Conservation (phyloP, 345 rosid genomes). For the Firmiana major region DNA sequence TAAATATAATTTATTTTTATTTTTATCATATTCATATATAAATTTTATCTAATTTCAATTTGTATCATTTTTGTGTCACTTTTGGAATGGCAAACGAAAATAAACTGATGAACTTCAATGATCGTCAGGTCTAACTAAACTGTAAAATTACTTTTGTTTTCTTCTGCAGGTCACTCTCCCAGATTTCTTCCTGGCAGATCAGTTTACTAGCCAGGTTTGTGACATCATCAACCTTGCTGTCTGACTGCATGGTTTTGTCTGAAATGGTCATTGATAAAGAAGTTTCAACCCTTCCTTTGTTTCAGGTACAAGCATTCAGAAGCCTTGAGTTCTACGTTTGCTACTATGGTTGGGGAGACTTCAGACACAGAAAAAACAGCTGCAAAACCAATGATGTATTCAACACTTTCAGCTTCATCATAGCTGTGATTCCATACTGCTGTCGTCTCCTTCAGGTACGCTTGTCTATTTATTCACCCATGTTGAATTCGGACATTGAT, state of each 20-base stretch:
- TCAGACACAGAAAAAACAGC: slow-evolving; percentile 31
- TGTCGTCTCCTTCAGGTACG: slow-evolving; percentile 56
- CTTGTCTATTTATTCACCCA: background rate
- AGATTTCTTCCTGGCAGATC: slow-evolving; percentile 73
- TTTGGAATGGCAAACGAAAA: too few relatives aligned
- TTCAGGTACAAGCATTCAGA: slow-evolving; percentile 69
- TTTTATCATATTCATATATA: too few relatives aligned
- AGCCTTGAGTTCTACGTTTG: slow-evolving; percentile 70
- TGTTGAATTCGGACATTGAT: too few relatives aligned
- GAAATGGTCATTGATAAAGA: too few relatives aligned
- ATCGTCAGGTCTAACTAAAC: background rate
- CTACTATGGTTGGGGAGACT: slow-evolving; percentile 73
- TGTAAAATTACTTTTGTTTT: background rate
- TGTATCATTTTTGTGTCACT: too few relatives aligned
- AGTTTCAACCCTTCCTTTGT: background rate
- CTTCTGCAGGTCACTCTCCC: slow-evolving; percentile 52
- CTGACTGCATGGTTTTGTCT: background rate
- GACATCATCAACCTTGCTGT: background rate
- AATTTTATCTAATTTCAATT: too few relatives aligned
- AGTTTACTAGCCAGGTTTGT: slow-evolving; percentile 68
- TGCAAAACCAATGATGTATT: slow-evolving; percentile 34
- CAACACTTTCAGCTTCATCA: slow-evolving; percentile 45
- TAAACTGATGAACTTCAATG: background rate
- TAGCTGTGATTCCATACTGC: slow-evolving; percentile 58
- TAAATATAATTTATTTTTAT: too few relatives aligned